A percentile compares a stretch with the other conserved stretches of the same genome.
Conservation (phyloP, 2,329 filamentous ascomycete species). For the Polytolypa hystricis region DNA sequence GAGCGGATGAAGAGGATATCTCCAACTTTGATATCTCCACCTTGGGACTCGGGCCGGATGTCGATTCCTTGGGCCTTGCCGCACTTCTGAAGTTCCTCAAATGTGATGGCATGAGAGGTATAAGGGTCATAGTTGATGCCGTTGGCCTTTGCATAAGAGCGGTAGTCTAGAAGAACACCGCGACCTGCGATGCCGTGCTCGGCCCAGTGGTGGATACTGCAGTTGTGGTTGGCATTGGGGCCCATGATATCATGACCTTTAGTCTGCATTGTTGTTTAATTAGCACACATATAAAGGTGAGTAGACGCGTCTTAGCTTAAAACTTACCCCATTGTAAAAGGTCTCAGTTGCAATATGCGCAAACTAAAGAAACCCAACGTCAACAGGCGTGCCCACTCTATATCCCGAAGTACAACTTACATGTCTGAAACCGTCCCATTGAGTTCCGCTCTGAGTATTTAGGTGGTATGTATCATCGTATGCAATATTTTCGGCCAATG, state of each 20-base stretch:
- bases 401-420: conserved; percentile 14
- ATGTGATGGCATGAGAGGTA: conserved; percentile 42
- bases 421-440: conserved; percentile 43
- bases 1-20: conserved; percentile 57
- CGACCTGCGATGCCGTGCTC: conserved; percentile 32
- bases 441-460: conserved; percentile 40
- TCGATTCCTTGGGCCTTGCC: conserved; percentile 51
- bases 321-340: conserved; percentile 32
- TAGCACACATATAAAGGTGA: too few species aligned
- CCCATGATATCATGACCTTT: conserved; percentile 26
- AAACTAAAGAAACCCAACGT: conserved; percentile 19
- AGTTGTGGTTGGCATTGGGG: conserved; percentile 24
- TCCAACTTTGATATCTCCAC: conserved; percentile 46
- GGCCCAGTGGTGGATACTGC: conserved; percentile 35
- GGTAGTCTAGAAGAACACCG: conserved; percentile 33
- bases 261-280: conserved; percentile 16
- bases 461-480: conserved; percentile 37
- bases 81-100: conserved; percentile 46
- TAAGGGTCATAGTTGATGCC: conserved; percentile 43
- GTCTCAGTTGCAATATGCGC: conserved; percentile 25
- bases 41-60: conserved; percentile 44
- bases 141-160: conserved; percentile 39
- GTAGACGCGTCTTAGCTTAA: too few species aligned
- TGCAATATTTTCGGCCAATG: conserved; percentile 22
- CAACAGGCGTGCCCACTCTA: neutral